Evolutionary conservation across 257 asterid genomes (phyloP).

Genomic region (Nicotiana knightiana): DNA sequence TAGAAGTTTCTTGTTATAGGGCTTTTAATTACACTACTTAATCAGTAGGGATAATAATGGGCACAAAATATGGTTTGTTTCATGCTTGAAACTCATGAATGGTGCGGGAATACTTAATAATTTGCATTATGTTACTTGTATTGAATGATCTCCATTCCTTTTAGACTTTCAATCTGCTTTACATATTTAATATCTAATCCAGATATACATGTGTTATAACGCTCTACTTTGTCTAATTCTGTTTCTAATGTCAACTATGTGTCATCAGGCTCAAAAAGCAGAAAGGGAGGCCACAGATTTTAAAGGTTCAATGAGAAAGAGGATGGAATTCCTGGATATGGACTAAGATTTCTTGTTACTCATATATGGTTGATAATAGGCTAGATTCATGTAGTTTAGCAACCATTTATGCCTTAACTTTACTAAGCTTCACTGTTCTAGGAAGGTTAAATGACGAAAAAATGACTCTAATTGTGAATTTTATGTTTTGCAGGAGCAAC

Average conservation of each 20-base stretch:
- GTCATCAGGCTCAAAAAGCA: slow-evolving; percentile 58
- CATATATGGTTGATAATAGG: not conserved
- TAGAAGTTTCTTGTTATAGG: too few relatives aligned
- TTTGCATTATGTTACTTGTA: too few relatives aligned
- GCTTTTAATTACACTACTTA: too few relatives aligned
- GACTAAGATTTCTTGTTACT: slow-evolving; percentile 29
- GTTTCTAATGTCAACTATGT: not conserved
- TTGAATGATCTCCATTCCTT: not conserved
- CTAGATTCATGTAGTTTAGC: too few relatives aligned
- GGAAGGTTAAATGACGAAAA: too few relatives aligned
- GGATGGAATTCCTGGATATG: slow-evolving; percentile 82
- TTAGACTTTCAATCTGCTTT: not conserved
- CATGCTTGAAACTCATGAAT: too few relatives aligned
- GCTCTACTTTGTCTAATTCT: not conserved
- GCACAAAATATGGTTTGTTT: too few relatives aligned
- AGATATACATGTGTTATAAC: not conserved
- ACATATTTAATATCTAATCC: not conserved
- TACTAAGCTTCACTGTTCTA: too few relatives aligned
- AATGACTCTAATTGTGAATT: too few relatives aligned
- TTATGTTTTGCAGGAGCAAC: too few relatives aligned
- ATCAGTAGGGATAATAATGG: too few relatives aligned
- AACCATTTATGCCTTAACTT: too few relatives aligned
- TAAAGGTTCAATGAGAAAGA: slow-evolving; percentile 66
- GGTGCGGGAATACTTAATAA: not conserved
- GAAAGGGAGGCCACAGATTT: slow-evolving; percentile 68